Base-by-base conservation (phyloP, 495 filamentous ascomycete genomes). In the Xylaria acuta region DNA sequence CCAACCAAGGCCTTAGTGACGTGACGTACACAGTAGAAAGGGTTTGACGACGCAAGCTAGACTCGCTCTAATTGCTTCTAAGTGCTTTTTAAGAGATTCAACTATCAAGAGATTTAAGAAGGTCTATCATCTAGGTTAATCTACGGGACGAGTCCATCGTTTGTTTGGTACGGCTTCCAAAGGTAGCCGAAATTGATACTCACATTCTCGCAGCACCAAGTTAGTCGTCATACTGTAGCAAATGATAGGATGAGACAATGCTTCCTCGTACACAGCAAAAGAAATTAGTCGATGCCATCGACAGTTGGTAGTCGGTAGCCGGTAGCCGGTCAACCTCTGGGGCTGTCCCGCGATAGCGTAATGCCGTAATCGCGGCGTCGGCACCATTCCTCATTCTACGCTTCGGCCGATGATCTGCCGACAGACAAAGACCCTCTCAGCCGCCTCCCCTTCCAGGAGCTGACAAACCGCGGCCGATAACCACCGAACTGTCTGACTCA, bases 391-490 rank as follows among this genome's bases (percentile, higher is more conserved):
- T 54, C 30, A 51, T 53, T 67, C 64, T 67, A 67, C 20, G 12
- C 16, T 25, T 67, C 14, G 30, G 45, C 64, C 64, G 32, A 67
- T 53, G 18, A 67, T 67, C 65, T 43, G 20, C 65, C 65, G 65
- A 25, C 30, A 14, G 41, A 45, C 16, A 53, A 59, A 38, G 34
- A 22, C 34, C 53, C 51, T 54, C 25, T 54, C 16, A 5, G 25
- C 25, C 25, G 51, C 22, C 27, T 14, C 51, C 11, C 3, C 27
- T 32, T 56, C 4, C 54, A 8, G 5, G 11, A 27, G 43, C 20
- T 66, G 38, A 30, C 63, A 38, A 51, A 53, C 34, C 5, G 14
- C 12, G 58, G 58, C 34, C 18, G 32, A 59, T 59, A 59, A 59
- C 32, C 56, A 36, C 56, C 58, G 9, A 60, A 0, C 7, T 60